Evolutionary conservation across 768 basidiomycete genomes (phyloP).

Genomic region (Psilocybe cubensis): DNA sequence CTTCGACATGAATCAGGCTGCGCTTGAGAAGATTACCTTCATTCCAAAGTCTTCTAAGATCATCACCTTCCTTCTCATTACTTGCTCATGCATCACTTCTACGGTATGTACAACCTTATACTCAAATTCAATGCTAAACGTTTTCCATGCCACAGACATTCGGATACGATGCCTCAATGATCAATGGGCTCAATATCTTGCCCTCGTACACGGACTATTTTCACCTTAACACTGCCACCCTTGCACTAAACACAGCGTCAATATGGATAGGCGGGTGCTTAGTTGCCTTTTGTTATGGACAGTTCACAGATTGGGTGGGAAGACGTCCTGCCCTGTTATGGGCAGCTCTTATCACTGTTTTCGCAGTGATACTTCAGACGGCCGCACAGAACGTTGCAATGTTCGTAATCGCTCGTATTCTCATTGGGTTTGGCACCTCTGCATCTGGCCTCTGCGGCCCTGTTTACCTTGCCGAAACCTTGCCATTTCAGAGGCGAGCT

Average conservation of each 20-base stretch:
- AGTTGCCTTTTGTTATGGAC: conserved; percentile 13
- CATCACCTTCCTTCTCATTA: conserved; percentile 16
- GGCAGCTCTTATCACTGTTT: conserved; percentile 17
- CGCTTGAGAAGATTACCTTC: neutral
- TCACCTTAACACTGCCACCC: conserved; percentile 16
- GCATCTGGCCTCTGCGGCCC: conserved; percentile 17
- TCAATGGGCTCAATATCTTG: conserved; percentile 20
- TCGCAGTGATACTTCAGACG: conserved; percentile 18
- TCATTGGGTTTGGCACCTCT: conserved; percentile 18
- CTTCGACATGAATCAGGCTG: conserved; percentile 11
- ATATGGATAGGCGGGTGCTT: conserved; percentile 21
- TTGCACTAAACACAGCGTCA: conserved; percentile 18
- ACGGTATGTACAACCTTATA: conserved; percentile 8
- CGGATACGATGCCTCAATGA: conserved; percentile 22
- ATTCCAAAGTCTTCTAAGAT: conserved; percentile 14
- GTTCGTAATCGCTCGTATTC: conserved; percentile 19
- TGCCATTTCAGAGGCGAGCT: conserved; percentile 14
- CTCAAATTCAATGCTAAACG: neutral
- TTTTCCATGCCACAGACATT: conserved; percentile 9
- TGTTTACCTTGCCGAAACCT: conserved; percentile 18
- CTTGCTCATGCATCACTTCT: conserved; percentile 21
- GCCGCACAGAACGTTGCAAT: conserved; percentile 19
- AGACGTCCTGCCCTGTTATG: conserved; percentile 17
- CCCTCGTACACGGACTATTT: conserved; percentile 20
- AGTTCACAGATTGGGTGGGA: conserved; percentile 15